Evolutionary conservation across 148 eudicot species (phyloP).

Genomic region (Silene conica): DNA sequence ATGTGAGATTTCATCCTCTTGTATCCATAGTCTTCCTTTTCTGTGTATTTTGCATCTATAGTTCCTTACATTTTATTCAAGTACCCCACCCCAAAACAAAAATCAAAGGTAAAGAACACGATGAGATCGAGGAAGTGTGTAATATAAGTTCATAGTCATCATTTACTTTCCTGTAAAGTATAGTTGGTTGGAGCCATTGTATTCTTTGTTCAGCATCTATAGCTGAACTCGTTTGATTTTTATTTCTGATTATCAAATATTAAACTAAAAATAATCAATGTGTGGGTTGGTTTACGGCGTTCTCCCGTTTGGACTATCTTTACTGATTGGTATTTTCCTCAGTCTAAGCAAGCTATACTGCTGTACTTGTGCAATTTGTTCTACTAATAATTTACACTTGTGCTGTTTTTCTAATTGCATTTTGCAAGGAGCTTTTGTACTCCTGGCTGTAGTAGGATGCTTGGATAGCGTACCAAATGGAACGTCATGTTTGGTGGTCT

Average conservation of each 20-base stretch:
- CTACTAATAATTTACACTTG: neutral
- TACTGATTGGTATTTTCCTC: neutral
- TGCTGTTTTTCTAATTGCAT: neutral
- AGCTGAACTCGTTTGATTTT: neutral
- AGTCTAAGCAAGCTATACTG: neutral
- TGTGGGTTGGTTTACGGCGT: neutral
- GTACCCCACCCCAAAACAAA: neutral
- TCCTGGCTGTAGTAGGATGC: neutral
- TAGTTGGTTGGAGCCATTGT: neutral
- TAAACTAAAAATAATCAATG: too few species aligned
- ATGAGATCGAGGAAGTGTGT: neutral
- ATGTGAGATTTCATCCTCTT: slow-evolving; percentile 56
- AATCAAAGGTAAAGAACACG: neutral
- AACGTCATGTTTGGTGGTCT: neutral
- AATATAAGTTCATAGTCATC: neutral
- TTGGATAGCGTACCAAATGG: neutral
- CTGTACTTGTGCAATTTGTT: neutral
- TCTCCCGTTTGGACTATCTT: slow-evolving; percentile 4
- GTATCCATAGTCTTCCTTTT: neutral
- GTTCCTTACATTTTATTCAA: neutral
- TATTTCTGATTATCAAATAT: neutral
- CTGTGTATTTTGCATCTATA: neutral
- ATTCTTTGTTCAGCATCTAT: neutral
- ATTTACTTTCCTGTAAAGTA: neutral
- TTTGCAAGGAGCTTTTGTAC: neutral